Evolutionary conservation across 768 basidiomycete genomes (phyloP), one percentile per base, ranked within the genome.

Genomic region (Sporobolomyces pararoseus): DNA sequence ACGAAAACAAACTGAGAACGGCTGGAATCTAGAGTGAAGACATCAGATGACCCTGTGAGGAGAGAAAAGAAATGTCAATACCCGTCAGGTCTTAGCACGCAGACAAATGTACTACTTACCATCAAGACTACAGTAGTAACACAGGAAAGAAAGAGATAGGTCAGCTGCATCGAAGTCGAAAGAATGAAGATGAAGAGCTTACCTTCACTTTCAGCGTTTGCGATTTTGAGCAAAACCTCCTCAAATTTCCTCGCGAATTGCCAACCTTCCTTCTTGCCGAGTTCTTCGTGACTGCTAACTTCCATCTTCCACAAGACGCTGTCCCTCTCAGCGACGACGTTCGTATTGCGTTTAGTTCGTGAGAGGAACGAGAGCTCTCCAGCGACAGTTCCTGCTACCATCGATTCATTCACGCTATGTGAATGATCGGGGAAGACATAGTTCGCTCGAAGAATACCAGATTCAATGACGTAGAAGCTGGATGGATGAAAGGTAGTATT

Each of bases 361-460:
- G 92, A 87, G 17, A 99, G 81, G 44, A 89, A 89, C 0, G 90
- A 88, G 61, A 99, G 79, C 79, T 97, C 95, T 0, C 95, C 95
- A 14, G 94, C 91, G 3, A 97, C 81, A 0, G 92, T 91, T 3
- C 93, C 94, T 3, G 74, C 68, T 21, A 76, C 68, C 76, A 76
- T 76, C 21, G 60, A 61, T 49, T 76, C 74, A 52, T 39, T 61
- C 27, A 76, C 68, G 16, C 27, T 52, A 63, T 65, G 59, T 57
- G 91, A 86, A 7, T 80, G 78, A 31, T 85, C 84, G 9, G 85
- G 81, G 77, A 92, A 94, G 52, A 82, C 79, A 80, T 97, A 98
- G 25, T 84, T 84, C 0, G 94, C 95, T 14, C 89, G 83, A 37
- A 99, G 82, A 37, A 91, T 85, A 12, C 95, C 95, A 0, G 87